Base-by-base conservation (phyloP, 768 basidiomycete species). In the Boletus barrowsii region DNA sequence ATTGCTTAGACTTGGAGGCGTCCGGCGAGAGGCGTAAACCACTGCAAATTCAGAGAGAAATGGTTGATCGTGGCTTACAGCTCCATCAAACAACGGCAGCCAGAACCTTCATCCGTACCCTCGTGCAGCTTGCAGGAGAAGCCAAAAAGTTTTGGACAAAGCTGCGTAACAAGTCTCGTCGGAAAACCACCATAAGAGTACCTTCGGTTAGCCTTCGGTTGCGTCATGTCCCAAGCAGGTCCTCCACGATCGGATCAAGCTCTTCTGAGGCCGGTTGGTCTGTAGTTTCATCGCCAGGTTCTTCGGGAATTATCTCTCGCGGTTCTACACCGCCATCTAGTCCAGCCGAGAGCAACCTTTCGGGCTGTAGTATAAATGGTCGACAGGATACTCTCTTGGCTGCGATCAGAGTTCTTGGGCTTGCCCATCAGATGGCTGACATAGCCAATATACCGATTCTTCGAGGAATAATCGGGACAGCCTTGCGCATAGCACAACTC, bases 1-100 rank as follows among this genome's bases (percentile, higher is more conserved):
- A 44, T 8, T 14, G 4, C 5, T 36, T 62, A 7, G 26, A 26
- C 26, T 26, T 26, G 26, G 26, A 26, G 6, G 26, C 5, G 6
- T 7, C 26, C 6, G 5, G 5, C 26, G 42, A 40, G 20, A 24
- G 5, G 18, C 41, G 47, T 14, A 2, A 20, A 3, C 57, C 61
- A 8, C 43, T 62, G 20, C 49, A 49, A 41, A 62, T 62, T 20
- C 61, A 62, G n/a, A 10, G 2, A 14, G 61, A 62, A 43, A 62
- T 62, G 61, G 61, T 62, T 6, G 54, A 63, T 8, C 54, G 30
- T n/a, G 22, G 17, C 6, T 32, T 59, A 3, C 41, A 2, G 10
- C 10, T 63, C 22, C 52, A 52, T 5, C 45, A 63, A 14, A 63
- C 62, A 8, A 17, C 55, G 10, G 62, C 62, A n/a, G 58, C 46